Evolutionary conservation across 129 eudicot genomes (phyloP).

Genomic region (sunflower (Helianthus annuus)): DNA sequence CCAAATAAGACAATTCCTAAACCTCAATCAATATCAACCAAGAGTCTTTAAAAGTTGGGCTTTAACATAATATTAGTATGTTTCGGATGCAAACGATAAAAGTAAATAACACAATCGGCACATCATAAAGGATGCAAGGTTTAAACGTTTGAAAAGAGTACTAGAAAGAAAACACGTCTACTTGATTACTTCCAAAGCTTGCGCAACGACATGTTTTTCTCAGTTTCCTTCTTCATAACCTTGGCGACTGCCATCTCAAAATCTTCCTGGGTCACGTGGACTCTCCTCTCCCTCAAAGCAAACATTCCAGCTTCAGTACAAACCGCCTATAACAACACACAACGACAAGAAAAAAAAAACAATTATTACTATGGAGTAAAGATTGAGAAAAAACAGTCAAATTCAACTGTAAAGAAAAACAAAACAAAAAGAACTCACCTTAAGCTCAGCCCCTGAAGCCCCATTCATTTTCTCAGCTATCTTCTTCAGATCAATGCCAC

Average conservation of each 20-base stretch:
- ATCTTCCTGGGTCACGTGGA: conserved; percentile 48
- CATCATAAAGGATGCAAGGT: not conserved
- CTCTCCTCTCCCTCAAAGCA: conserved; percentile 52
- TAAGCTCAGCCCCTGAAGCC: conserved; percentile 51
- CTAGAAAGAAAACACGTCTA: not conserved
- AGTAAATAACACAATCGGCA: not conserved
- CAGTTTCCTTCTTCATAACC: conserved; percentile 46
- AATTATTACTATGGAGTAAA: not conserved
- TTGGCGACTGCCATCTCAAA: conserved; percentile 52
- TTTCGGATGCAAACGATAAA: not conserved
- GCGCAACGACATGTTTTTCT: conserved; percentile 43
- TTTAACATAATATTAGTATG: not conserved
- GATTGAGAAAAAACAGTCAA: not conserved
- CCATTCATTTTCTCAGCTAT: conserved; percentile 47
- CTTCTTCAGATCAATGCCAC: conserved; percentile 48
- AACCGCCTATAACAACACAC: conserved; percentile 34
- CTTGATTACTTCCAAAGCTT: conserved; percentile 37
- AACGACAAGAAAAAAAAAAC: not conserved
- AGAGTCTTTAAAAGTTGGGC: not conserved
- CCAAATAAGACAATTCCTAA: not conserved
- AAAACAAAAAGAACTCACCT: conserved; percentile 20
- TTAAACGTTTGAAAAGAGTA: not conserved
- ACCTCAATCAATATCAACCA: not conserved
- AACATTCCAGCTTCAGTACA: conserved; percentile 53
- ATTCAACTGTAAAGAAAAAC: not conserved